Evolutionary conservation across 371 early-diverging fungal genomes (phyloP).

Genomic region (Apophysomyces variabilis): DNA sequence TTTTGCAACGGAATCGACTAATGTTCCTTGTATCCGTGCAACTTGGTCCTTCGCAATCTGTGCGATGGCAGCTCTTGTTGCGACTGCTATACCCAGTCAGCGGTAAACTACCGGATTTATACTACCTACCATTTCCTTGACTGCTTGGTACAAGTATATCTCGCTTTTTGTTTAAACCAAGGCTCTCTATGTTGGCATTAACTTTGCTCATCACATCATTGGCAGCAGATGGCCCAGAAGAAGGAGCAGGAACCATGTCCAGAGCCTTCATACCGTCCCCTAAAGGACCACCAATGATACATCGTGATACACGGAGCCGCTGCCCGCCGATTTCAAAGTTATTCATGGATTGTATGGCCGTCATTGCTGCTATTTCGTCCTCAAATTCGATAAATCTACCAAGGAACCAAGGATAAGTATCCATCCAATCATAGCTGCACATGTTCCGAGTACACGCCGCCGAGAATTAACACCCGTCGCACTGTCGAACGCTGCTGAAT

Average conservation of each 20-base stretch:
- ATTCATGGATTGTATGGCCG: conserved; percentile 72
- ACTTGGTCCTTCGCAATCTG: conserved; percentile 32
- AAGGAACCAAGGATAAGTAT: conserved; percentile 14
- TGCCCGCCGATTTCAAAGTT: conserved; percentile 76
- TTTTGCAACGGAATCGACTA: conserved; percentile 54
- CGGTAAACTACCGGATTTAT: background rate
- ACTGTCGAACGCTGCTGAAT: background rate
- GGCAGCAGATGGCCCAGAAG: conserved; percentile 18
- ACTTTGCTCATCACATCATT: conserved; percentile 23
- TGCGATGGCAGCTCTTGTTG: conserved; percentile 29
- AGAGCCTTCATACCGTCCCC: conserved; percentile 82
- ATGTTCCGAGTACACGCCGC: conserved; percentile 6
- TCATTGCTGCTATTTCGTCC: conserved; percentile 50
- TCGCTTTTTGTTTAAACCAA: conserved; percentile 16
- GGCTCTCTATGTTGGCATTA: conserved; percentile 21
- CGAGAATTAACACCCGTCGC: conserved; percentile 3
- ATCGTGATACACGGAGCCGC: conserved; percentile 64
- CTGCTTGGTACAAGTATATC: conserved; percentile 3
- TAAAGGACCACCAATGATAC: conserved; percentile 79
- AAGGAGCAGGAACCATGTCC: conserved; percentile 45
- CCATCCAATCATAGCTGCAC: conserved; percentile 5
- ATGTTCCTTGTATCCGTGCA: conserved; percentile 19
- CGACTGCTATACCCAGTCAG: conserved; percentile 25
- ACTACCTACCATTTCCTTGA: conserved; percentile 7
- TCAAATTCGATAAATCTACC: conserved; percentile 71